Percentiles rank a stretch among this genome's conserved stretches.
Evolutionary conservation across 176 grass and related monocot species (phyloP).

Genomic region (Oryza punctata): DNA sequence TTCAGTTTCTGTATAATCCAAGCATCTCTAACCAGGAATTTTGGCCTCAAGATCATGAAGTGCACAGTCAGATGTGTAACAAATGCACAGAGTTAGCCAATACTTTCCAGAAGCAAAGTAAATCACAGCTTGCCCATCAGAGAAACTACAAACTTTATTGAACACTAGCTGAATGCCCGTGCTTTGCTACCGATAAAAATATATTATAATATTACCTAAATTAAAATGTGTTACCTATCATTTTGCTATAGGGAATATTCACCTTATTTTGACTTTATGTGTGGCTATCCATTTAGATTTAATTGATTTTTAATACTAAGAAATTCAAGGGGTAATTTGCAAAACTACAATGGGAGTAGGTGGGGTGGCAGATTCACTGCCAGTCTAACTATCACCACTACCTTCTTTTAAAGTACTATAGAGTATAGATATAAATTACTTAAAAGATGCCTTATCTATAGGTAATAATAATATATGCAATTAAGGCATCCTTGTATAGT

Average conservation of each 20-base stretch:
- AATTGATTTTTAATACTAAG: no score
- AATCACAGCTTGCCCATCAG: background rate
- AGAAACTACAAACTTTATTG: background rate
- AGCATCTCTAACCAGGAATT: constrained; percentile 12
- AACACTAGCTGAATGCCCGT: background rate
- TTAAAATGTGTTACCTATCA: no score
- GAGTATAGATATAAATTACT: background rate
- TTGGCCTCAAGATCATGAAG: background rate
- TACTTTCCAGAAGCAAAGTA: background rate
- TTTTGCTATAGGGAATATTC: no score
- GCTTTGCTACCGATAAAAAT: no score
- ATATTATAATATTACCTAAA: no score
- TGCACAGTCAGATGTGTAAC: background rate
- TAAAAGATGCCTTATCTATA: background rate
- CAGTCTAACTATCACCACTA: no score
- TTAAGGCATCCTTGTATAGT: background rate
- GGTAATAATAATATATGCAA: background rate
- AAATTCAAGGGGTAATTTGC: no score
- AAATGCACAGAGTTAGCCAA: background rate
- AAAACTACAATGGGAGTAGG: no score
- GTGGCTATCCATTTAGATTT: no score
- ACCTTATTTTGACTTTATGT: no score
- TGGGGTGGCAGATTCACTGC: no score
- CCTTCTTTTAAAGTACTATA: no score
- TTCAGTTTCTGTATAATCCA: constrained; percentile 26